Evolutionary conservation across 1,284 basidiomycete species (phyloP).

Genomic region (Inonotus hispidus): DNA sequence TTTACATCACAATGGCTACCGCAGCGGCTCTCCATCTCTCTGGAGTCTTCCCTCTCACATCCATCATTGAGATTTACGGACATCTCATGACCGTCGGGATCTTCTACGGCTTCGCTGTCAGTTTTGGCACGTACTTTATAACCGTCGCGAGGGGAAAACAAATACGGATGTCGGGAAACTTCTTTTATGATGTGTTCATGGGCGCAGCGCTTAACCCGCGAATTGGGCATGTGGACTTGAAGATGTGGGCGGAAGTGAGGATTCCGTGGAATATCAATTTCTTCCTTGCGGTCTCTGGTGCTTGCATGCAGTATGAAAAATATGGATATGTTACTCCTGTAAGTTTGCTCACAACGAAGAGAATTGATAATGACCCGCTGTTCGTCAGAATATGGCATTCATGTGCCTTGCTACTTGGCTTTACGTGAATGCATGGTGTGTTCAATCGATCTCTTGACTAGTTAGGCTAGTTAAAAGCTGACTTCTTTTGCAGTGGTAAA

Average conservation of each 20-base stretch:
- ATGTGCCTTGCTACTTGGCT: conserved; percentile 96
- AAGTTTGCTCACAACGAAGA: conserved; percentile 23
- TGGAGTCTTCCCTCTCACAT: conserved; percentile 84
- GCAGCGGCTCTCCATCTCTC: conserved; percentile 76
- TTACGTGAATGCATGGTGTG: conserved; percentile 93
- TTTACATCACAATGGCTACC: conserved; percentile 83
- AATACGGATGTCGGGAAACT: conserved; percentile 90
- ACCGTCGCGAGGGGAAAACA: conserved; percentile 75
- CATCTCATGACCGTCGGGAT: conserved; percentile 95
- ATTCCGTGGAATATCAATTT: conserved; percentile 98
- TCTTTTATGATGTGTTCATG: conserved; percentile 96
- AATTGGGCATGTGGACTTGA: conserved; percentile 89
- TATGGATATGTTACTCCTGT: conserved; percentile 91
- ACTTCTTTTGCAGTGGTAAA: conserved; percentile 47
- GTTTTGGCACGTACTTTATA: conserved; percentile 75
- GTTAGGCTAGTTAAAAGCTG: background rate
- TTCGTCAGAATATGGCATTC: conserved; percentile 84
- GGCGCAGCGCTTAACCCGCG: conserved; percentile 93
- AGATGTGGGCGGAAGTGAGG: conserved; percentile 99
- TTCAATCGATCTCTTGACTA: background rate
- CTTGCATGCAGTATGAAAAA: conserved; percentile 92
- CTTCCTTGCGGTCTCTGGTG: conserved; percentile 88
- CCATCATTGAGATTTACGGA: conserved; percentile 96
- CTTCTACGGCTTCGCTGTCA: conserved; percentile 83
- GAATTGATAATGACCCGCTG: background rate